Conservation (phyloP, 2,329 filamentous ascomycete genomes). For the Aureobasidium uvarum region DNA sequence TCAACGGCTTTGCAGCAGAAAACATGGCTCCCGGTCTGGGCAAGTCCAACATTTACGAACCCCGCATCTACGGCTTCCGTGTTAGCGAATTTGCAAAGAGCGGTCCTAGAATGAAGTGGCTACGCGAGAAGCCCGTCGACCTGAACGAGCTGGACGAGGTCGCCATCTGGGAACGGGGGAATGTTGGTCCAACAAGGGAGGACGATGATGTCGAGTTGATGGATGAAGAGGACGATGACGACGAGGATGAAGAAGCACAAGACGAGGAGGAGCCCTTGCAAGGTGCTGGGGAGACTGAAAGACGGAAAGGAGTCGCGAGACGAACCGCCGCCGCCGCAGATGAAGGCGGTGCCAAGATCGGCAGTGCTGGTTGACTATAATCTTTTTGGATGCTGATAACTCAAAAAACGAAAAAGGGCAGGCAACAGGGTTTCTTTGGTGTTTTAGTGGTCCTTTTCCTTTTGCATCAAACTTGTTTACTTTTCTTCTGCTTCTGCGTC, state of each 20-base stretch:
- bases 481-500: background rate
- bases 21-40: slow-evolving; percentile 91
- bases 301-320: slow-evolving; percentile 10
- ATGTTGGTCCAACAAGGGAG: slow-evolving; percentile 42
- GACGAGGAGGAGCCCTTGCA: slow-evolving; percentile 26
- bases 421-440: background rate
- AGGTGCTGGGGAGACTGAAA: background rate
- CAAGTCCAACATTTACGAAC: slow-evolving; percentile 80
- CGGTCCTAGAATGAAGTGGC: slow-evolving; percentile 95
- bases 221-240: slow-evolving; percentile 29
- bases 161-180: slow-evolving; percentile 43
- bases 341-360: slow-evolving; percentile 22
- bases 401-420: background rate
- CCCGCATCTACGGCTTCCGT: slow-evolving; percentile 93
- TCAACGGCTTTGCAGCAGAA: slow-evolving; percentile 83
- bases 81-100: slow-evolving; percentile 87
- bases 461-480: background rate
- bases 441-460: background rate
- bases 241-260: slow-evolving; percentile 27
- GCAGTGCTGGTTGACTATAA: background rate
- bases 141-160: slow-evolving; percentile 80
- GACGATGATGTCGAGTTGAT: slow-evolving; percentile 31
- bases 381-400: background rate
- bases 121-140: slow-evolving; percentile 78
- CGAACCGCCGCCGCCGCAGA: slow-evolving; percentile 12